Conservation (phyloP, 2,329 filamentous ascomycete species). For the Chaetomiaceae sp. region DNA sequence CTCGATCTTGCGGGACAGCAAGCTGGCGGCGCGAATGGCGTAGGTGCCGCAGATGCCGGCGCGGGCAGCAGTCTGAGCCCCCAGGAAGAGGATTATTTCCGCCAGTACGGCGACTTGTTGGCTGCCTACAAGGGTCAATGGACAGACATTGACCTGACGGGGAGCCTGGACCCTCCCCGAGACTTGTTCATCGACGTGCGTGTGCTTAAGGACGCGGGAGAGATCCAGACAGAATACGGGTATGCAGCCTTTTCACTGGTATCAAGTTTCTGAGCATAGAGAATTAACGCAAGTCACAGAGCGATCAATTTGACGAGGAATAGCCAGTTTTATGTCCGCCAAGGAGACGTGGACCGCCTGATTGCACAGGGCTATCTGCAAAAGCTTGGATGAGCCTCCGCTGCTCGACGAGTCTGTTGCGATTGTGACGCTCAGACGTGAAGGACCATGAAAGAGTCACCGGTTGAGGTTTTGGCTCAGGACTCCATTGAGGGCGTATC, state of each 20-base stretch:
- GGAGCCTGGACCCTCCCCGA: constrained; percentile 85
- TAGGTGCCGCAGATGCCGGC: constrained; percentile 38
- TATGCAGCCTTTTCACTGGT: constrained; percentile 38
- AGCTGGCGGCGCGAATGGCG: constrained; percentile 30
- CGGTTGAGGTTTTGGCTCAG: too few relatives aligned
- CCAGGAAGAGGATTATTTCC: constrained; percentile 93
- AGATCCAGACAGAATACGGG: constrained; percentile 99
- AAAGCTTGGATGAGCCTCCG: constrained; percentile 65
- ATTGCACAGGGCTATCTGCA: constrained; percentile 94
- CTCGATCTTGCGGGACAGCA: constrained; percentile 61
- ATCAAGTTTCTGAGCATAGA: background rate
- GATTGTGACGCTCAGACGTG: background rate
- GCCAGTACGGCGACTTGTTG: constrained; percentile 83
- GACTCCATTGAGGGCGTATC: too few relatives aligned
- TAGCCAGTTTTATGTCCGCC: constrained; percentile 93
- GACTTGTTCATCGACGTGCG: constrained; percentile 96
- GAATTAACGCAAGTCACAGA: constrained; percentile 40
- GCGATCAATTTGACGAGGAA: constrained; percentile 96
- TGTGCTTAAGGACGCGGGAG: constrained; percentile 91
- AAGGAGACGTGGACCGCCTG: constrained; percentile 89
- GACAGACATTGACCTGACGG: constrained; percentile 95
- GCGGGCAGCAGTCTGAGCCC: constrained; percentile 76
- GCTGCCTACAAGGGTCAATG: constrained; percentile 97
- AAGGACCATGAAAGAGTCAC: too few relatives aligned
- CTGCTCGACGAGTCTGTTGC: too few relatives aligned